Conservation (phyloP, 73 alveolate genomes). For the Symbiodinium natans region DNA sequence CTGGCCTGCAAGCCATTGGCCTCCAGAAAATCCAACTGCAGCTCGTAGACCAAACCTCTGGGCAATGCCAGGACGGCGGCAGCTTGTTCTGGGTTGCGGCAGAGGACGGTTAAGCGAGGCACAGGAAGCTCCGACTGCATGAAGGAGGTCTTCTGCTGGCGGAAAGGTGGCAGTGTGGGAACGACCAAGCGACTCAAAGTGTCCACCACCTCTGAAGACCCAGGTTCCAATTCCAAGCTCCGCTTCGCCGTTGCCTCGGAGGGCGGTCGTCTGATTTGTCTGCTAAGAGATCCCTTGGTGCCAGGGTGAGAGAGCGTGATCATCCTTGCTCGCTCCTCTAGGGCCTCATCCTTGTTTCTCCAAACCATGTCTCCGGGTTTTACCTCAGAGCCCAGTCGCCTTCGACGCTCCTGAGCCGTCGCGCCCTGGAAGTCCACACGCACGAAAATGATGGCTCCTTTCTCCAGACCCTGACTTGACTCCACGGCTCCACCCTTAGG, state of each 20-base stretch:
- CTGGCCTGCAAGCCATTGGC: slow-evolving; percentile 60
- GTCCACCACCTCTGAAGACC: not conserved
- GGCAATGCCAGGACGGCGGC: slow-evolving; percentile 59
- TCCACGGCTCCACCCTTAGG: slow-evolving; percentile 24
- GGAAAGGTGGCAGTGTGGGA: not conserved
- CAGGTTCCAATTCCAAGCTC: not conserved
- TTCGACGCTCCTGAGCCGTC: not conserved
- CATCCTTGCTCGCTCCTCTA: not conserved
- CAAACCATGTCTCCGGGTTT: slow-evolving; percentile 57
- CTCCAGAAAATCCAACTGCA: slow-evolving; percentile 86
- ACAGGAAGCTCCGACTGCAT: slow-evolving; percentile 17
- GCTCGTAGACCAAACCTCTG: slow-evolving; percentile 65
- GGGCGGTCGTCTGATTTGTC: too few relatives aligned
- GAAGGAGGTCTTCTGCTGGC: slow-evolving; percentile 10
- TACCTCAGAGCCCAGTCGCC: not conserved
- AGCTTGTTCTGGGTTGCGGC: slow-evolving; percentile 80
- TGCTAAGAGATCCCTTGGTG: not conserved
- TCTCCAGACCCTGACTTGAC: slow-evolving; percentile 34
- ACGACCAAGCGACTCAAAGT: not conserved
- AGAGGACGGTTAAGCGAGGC: slow-evolving; percentile 76
- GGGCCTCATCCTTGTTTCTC: slow-evolving; percentile 26
- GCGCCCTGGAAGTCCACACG: slow-evolving; percentile 1
- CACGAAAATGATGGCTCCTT: slow-evolving; percentile 20
- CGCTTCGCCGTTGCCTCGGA: not conserved
- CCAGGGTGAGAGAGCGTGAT: not conserved